phyloP scores from a whole-genome alignment of 2,329 filamentous ascomycete genomes.

The Aspergillus costaricaensis region DNA sequence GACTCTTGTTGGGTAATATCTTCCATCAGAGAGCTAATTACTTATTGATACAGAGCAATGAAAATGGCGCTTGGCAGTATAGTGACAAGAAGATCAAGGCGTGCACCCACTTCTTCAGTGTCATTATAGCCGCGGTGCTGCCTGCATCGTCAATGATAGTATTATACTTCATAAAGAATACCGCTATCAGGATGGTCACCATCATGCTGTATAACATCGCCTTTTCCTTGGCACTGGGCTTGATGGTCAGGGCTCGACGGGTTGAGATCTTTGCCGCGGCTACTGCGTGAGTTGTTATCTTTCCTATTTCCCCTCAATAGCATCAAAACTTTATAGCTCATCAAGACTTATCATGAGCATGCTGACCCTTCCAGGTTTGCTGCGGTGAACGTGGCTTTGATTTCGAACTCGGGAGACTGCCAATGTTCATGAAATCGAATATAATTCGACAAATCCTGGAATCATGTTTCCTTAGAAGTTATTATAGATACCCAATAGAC shows the following conservation, averaged over 20 bases:
- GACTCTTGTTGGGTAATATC: not conserved
- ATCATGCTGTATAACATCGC: conserved; percentile 8
- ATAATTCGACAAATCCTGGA: too few relatives aligned
- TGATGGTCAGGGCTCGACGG: conserved; percentile 2
- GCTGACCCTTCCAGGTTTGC: conserved; percentile 1
- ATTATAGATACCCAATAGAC: too few relatives aligned
- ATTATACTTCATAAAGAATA: not conserved
- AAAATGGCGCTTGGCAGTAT: not conserved
- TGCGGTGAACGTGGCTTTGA: conserved; percentile 1
- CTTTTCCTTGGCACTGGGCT: conserved; percentile 2
- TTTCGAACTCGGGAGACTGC: not conserved
- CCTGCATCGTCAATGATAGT: conserved; percentile 10
- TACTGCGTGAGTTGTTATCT: not conserved
- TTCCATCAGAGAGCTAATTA: not conserved
- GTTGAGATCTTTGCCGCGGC: conserved; percentile 9
- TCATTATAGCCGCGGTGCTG: not conserved
- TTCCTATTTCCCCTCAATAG: too few relatives aligned
- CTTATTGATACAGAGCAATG: not conserved
- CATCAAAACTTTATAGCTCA: too few relatives aligned
- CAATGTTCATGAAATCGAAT: not conserved
- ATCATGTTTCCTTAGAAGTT: too few relatives aligned
- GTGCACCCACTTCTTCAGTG: not conserved
- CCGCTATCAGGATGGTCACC: not conserved
- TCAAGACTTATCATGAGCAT: not conserved
- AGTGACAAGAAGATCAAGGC: not conserved